Conservation (phyloP, 1,284 basidiomycete species). For the Ceratobasidium papillatum region DNA sequence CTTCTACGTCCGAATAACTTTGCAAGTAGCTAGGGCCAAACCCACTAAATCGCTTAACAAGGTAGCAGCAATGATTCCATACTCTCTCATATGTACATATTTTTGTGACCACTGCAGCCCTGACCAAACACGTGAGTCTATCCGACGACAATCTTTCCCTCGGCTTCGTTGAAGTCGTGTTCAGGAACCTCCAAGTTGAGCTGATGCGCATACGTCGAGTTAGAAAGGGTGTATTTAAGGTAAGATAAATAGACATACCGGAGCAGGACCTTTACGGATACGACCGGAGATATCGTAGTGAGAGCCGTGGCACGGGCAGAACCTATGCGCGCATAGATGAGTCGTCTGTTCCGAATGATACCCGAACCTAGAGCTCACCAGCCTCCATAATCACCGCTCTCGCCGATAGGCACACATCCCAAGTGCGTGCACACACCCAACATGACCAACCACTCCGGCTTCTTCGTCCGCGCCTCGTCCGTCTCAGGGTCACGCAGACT, state of each 20-base stretch:
- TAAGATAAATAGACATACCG: slow-evolving; percentile 61
- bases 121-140: slow-evolving; percentile 51
- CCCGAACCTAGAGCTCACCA: slow-evolving; percentile 65
- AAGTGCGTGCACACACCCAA: slow-evolving; percentile 98
- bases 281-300: slow-evolving; percentile 98
- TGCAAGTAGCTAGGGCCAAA: no score
- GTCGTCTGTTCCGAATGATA: background rate
- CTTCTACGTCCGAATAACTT: no score
- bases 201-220: slow-evolving; percentile 54
- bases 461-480: slow-evolving; percentile 89
- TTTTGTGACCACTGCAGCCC: background rate
- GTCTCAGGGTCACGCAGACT: slow-evolving; percentile 90
- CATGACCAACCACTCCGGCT: slow-evolving; percentile 99
- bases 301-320: slow-evolving; percentile 98
- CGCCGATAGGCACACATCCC: slow-evolving; percentile 98
- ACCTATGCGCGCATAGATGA: slow-evolving; percentile 58
- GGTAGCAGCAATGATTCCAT: background rate
- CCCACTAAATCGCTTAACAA: no score
- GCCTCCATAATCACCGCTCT: slow-evolving; percentile 97
- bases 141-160: slow-evolving; percentile 91
- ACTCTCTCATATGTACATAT: background rate
- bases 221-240: background rate
- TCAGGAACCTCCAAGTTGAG: slow-evolving; percentile 93
- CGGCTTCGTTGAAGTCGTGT: slow-evolving; percentile 87
- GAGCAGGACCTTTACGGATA: slow-evolving; percentile 93